Conservation (phyloP, 148 eudicot genomes). For the Heliamphora exappendiculata region DNA sequence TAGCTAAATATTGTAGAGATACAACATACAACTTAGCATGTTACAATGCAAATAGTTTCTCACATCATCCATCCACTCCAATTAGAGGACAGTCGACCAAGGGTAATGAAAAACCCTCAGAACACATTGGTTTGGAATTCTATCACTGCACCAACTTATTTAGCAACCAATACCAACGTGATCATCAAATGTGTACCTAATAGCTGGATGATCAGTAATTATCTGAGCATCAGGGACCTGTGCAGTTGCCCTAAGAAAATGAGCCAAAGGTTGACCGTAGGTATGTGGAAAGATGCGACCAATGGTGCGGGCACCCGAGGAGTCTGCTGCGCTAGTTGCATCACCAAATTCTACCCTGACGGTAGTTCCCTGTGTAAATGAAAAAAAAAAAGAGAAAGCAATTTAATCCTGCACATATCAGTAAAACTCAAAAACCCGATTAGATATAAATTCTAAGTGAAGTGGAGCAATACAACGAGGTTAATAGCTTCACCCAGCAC, state of each 20-base stretch:
- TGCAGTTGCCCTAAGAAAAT: conserved; percentile 83
- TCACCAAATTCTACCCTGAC: conserved; percentile 91
- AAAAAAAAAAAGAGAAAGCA: neutral
- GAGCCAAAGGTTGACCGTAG: conserved; percentile 87
- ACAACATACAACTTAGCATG: neutral
- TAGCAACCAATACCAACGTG: neutral
- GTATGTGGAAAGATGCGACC: conserved; percentile 76
- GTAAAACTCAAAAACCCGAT: neutral
- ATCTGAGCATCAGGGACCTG: conserved; percentile 86
- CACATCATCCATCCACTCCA: neutral
- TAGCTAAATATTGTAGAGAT: neutral
- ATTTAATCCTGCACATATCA: neutral
- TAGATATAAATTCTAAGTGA: neutral
- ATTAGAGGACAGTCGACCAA: neutral
- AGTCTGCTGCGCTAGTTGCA: conserved; percentile 61
- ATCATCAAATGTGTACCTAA: conserved; percentile 42
- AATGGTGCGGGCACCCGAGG: conserved; percentile 69
- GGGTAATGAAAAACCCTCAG: neutral
- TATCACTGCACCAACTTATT: neutral
- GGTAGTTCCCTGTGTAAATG: conserved; percentile 63
- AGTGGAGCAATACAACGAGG: neutral
- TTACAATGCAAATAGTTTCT: neutral
- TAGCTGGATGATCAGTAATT: conserved; percentile 74
- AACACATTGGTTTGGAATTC: neutral
- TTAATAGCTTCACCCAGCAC: neutral